Evolutionary conservation across 1,139 yeast species (phyloP), one percentile per base, ranked within the genome.

Genomic region (Diutina scorzettiae): DNA sequence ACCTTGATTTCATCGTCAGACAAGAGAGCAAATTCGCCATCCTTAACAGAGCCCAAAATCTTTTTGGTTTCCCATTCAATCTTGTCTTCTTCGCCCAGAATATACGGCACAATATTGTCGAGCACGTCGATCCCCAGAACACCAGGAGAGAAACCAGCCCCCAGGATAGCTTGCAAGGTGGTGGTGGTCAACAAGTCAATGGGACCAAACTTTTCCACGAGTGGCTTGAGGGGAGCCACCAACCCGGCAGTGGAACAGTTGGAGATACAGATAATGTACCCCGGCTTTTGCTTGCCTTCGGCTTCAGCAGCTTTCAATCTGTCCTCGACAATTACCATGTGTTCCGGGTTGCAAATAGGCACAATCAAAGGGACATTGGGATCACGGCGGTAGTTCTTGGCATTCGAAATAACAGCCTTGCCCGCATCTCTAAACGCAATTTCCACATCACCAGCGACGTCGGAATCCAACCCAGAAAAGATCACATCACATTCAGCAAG

Each of bases 61-160:
- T 91, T 91, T 60, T 85, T 84, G 43, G 98, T 87, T 67, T 91
- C 99, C 94, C 95, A 87, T 65, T 93, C 98, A 52, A 91, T 86
- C 67, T 91, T 91, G 52, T 93, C 99, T 66, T 91, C 99, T 65
- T 91, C 99, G 42, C 98, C 96, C 48, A 91, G 73, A 56, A 91
- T 91, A 70, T 69, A 89, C 41, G 99, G 99, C 44, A 91, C 86
- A 52, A 91, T 73, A 66, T 91, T 91, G 65, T 91, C 99, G 55
- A 91, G 72, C 43, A 91, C 79, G 58, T 91, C 97, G 64, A 91
- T 89, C 47, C 95, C 93, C 23, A 96, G 78, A 43, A 89, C 95
- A 59, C 99, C 99, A 40, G 99, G 99, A 12, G 96, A 84, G 62
- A 85, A 91, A 2, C 99, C 99, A 23, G 95, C 98, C 52, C 99